Percentiles rank a stretch among this genome's conserved stretches.
Conservation (phyloP, 2,329 filamentous ascomycete species). For the Beauveria asiatica region DNA sequence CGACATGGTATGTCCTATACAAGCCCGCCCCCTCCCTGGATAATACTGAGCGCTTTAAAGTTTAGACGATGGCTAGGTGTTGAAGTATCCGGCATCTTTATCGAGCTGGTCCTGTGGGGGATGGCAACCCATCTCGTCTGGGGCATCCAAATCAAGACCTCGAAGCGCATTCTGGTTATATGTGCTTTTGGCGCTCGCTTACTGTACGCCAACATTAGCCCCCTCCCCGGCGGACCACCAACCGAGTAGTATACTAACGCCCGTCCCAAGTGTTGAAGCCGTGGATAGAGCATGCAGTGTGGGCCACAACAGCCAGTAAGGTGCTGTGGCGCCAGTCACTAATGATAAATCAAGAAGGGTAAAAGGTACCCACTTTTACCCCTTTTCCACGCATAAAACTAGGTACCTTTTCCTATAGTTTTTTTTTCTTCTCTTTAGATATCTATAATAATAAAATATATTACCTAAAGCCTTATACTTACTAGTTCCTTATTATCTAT, state of each 20-base stretch:
- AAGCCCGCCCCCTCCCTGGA: background rate
- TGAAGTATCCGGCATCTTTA: background rate
- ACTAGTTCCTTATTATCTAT: too few relatives aligned
- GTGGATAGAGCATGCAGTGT: too few relatives aligned
- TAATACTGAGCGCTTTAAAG: background rate
- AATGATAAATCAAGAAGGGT: too few relatives aligned
- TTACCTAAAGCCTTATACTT: too few relatives aligned
- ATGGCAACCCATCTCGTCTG: constrained; percentile 1
- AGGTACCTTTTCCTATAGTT: too few relatives aligned
- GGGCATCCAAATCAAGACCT: background rate
- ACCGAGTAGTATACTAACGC: background rate
- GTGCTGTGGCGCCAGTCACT: too few relatives aligned
- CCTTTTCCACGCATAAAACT: too few relatives aligned
- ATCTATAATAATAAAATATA: too few relatives aligned
- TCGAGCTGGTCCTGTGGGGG: constrained; percentile 2
- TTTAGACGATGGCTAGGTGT: background rate
- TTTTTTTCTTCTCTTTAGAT: too few relatives aligned
- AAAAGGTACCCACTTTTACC: too few relatives aligned
- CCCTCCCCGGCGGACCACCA: accelerated
- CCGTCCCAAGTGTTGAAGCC: too few relatives aligned
- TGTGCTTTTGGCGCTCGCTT: constrained; percentile 3
- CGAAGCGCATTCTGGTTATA: background rate
- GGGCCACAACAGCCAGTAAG: too few relatives aligned
- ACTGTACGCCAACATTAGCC: background rate
- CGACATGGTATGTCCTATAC: background rate